phyloP scores from a whole-genome alignment of 306 rosid genomes.

The Ammopiptanthus mongolicus region DNA sequence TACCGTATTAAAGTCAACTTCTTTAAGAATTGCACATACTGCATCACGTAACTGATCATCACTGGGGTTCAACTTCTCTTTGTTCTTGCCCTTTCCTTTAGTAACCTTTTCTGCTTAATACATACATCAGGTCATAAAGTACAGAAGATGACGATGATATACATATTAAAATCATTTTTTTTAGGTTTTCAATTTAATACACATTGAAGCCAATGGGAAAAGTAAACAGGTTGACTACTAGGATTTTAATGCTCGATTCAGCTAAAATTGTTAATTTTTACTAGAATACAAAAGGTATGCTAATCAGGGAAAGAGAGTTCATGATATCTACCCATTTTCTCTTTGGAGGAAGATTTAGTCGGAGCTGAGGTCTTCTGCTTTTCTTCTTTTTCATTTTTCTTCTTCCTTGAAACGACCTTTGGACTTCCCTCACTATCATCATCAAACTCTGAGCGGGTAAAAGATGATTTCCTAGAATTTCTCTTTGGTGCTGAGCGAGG shows the following conservation, averaged over 20 bases:
- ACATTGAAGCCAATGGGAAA: neutral
- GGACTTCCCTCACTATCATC: constrained; percentile 66
- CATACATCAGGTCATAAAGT: constrained; percentile 8
- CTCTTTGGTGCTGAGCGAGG: constrained; percentile 49
- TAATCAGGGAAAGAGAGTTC: constrained; percentile 7
- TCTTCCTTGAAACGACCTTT: constrained; percentile 83
- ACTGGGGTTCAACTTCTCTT: constrained; percentile 51
- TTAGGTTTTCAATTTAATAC: neutral
- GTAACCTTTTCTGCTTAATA: constrained; percentile 50
- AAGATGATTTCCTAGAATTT: constrained; percentile 45
- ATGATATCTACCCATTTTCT: constrained; percentile 54
- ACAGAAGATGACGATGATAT: neutral
- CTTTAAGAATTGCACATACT: constrained; percentile 84
- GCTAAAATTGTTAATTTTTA: neutral
- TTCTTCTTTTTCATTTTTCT: constrained; percentile 47
- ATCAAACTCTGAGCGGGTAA: constrained; percentile 42
- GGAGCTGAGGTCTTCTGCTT: constrained; percentile 44
- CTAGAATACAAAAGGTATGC: neutral
- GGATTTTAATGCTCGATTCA: neutral
- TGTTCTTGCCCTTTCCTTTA: constrained; percentile 69
- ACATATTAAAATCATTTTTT: neutral
- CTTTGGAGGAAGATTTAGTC: constrained; percentile 58
- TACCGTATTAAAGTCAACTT: constrained; percentile 98
- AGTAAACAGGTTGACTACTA: neutral
- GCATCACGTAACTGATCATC: constrained; percentile 77